phyloP scores from a whole-genome alignment of 2,329 filamentous ascomycete genomes.

The Trichophaea hybrida region DNA sequence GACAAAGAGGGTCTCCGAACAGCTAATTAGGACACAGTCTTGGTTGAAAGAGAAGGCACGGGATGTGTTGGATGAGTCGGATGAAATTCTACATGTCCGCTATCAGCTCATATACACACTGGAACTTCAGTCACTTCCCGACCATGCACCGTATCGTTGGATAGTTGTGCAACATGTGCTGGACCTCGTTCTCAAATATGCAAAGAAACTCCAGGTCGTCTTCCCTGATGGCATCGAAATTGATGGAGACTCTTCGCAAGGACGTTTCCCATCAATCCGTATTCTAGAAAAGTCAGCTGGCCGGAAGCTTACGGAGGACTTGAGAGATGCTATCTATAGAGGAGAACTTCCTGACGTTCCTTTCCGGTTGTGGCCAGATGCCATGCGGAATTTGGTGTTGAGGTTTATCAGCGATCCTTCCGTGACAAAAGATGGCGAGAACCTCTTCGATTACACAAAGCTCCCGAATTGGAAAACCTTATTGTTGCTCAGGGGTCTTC shows the following conservation, averaged over 20 bases:
- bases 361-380: slow-evolving; percentile 10
- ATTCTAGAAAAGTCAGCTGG: slow-evolving; percentile 32
- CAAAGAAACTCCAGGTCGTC: background rate
- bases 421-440: background rate
- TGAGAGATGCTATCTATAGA: background rate
- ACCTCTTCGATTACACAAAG: background rate
- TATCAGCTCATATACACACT: slow-evolving; percentile 52
- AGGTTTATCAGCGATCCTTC: slow-evolving; percentile 31
- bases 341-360: slow-evolving; percentile 9
- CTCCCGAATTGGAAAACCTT: slow-evolving; percentile 27
- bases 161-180: slow-evolving; percentile 41
- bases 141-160: slow-evolving; percentile 45
- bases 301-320: background rate
- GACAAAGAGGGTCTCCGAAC: slow-evolving; percentile 24
- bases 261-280: slow-evolving; percentile 37
- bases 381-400: slow-evolving; percentile 6
- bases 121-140: slow-evolving; percentile 38
- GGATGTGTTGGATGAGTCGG: slow-evolving; percentile 51
- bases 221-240: slow-evolving; percentile 13
- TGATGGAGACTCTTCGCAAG: slow-evolving; percentile 21
- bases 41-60: slow-evolving; percentile 36
- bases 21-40: slow-evolving; percentile 33
- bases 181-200: slow-evolving; percentile 31
- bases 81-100: slow-evolving; percentile 46
- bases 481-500: slow-evolving; percentile 41